Evolutionary conservation across 345 rosid species (phyloP), one percentile per base, ranked within the genome.

Genomic region (Clarkia xantiana): DNA sequence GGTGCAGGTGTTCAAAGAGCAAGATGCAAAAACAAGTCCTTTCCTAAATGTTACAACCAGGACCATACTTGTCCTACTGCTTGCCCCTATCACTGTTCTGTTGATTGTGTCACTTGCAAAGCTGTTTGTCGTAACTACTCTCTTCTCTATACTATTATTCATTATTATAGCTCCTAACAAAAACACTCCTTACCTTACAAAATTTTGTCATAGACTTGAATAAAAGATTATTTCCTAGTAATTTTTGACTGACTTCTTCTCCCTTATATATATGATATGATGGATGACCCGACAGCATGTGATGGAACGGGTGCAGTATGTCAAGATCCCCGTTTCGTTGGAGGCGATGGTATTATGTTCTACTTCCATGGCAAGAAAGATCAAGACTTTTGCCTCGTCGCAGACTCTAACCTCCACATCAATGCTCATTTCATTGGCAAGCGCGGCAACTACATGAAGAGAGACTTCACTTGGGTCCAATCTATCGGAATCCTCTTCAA

Each of bases 351-450:
- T 17, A 40, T 61, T 52, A 61, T 42, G 52, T 67, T 66, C 49
- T 66, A 61, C 59, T 67, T 67, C 58, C 66, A 67, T 9, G 66
- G 66, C 22, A 36, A 61, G 56, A 67, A 43, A 54, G 62, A 62
- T 40, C 41, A 45, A 25, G 63, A 67, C 49, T 67, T 67, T 42
- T 61, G 67, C 18, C 36, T 67, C 25, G 60, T 57, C 11, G 48
- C 67, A 3, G 71, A 67, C 62, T 41, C 56, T 17, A 44, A 54
- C 38, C 40, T 62, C 17, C 71, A 67, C 55, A 57, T 67, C 42
- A 61, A 67, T 12, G 67, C 56, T 10, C 67, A 57, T 39, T 67
- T 61, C 54, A 67, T 62, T 38, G 66, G 62, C 17, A 66, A 46
- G 52, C 47, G 55, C 11, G 48, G 50, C 41, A 56, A 20, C 34